These are phyloP conservation scores for Cylindrodendrum hubeiense DNA, from an alignment of 2,329 filamentous ascomycete genomes.

Conservation along the genomic window DNA sequence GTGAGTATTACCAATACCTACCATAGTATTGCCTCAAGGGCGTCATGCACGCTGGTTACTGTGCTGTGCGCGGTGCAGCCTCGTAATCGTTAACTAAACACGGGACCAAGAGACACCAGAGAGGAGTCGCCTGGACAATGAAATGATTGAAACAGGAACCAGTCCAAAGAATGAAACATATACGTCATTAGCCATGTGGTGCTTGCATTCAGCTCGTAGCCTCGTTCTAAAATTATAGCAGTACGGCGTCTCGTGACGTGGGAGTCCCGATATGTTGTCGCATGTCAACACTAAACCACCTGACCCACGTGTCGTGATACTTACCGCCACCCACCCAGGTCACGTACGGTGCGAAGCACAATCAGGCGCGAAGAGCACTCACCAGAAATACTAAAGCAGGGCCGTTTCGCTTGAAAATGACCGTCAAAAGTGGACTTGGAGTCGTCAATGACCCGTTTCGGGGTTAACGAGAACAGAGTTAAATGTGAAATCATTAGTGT, in stretches of 20 bases:
- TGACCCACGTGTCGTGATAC: conserved; percentile 45
- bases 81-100: conserved; percentile 22
- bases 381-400: conserved; percentile 40
- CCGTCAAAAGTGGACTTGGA: conserved; percentile 27
- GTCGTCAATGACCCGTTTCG: conserved; percentile 33
- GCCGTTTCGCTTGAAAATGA: conserved; percentile 40
- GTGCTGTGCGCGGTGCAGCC: background rate
- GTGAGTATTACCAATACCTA: background rate
- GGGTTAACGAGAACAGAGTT: conserved; percentile 17
- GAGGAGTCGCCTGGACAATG: background rate
- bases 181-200: conserved; percentile 39
- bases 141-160: conserved; percentile 26
- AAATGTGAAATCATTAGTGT: conserved; percentile 47
- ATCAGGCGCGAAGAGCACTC: conserved; percentile 44
- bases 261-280: conserved; percentile 20
- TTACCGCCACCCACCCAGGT: conserved; percentile 30
- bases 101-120: conserved; percentile 5
- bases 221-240: conserved; percentile 15
- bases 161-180: conserved; percentile 18
- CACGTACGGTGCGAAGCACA: conserved; percentile 34
- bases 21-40: background rate
- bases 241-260: conserved; percentile 36
- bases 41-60: background rate
- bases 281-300: conserved; percentile 43
- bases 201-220: conserved; percentile 5